Percentiles rank a stretch among this genome's conserved stretches.
These are phyloP conservation scores for Eucalyptus marginata DNA, from an alignment of 345 rosid species.

Conservation along the genomic window DNA sequence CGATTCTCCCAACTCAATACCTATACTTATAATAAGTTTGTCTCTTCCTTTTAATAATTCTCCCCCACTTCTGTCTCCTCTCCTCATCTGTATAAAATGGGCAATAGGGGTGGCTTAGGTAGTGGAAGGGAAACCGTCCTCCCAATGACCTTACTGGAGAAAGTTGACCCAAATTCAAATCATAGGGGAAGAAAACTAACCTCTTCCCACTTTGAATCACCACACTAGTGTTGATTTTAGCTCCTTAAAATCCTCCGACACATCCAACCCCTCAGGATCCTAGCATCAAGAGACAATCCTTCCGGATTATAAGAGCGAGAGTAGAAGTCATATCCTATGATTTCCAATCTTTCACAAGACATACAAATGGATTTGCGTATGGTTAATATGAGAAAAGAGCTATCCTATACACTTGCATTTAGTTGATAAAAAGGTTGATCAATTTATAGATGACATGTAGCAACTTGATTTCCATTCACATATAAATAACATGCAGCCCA, in stretches of 20 bases:
- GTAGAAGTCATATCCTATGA: not conserved
- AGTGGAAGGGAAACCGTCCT: not conserved
- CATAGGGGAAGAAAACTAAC: not conserved
- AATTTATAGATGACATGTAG: not conserved
- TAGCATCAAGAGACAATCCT: not conserved
- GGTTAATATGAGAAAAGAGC: not conserved
- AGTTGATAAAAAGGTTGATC: not conserved
- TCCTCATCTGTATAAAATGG: not conserved
- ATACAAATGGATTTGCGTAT: not conserved
- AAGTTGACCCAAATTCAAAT: not conserved
- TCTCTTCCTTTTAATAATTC: no score
- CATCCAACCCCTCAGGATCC: not conserved
- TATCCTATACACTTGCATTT: not conserved
- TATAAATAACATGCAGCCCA: not conserved
- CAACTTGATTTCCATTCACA: not conserved
- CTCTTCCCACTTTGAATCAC: conserved; percentile 19
- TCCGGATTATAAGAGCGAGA: not conserved
- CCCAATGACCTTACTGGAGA: not conserved
- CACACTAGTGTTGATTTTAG: conserved; percentile 11
- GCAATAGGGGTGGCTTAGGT: not conserved
- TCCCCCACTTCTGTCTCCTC: not conserved
- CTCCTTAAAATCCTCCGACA: conserved; percentile 10
- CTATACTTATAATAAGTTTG: no score
- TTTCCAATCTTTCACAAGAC: not conserved
- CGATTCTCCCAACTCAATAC: no score